Conservation (phyloP, 192 early-diverging fungal species). For the Borealophlyctis nickersoniae region DNA sequence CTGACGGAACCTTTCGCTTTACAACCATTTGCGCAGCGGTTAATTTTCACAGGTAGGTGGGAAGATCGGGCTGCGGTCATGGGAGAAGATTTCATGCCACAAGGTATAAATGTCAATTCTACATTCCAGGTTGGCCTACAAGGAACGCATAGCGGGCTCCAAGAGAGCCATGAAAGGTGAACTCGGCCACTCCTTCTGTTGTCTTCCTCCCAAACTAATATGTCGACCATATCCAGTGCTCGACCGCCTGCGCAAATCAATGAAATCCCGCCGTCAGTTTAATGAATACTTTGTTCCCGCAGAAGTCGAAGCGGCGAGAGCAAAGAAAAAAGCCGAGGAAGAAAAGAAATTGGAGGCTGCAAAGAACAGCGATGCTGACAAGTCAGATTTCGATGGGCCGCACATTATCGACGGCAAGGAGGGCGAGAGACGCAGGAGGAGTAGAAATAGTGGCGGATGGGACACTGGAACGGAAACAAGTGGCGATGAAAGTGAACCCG, state of each 20-base stretch:
- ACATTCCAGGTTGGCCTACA: conserved; percentile 21
- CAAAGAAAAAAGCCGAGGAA: background rate
- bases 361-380: background rate
- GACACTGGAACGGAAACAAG: no score
- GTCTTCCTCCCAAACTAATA: background rate
- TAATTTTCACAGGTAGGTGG: conserved; percentile 22
- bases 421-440: background rate
- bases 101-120: no score
- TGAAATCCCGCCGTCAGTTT: conserved; percentile 1
- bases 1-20: no score
- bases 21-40: no score
- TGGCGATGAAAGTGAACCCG: no score
- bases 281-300: conserved; percentile 7
- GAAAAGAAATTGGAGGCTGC: background rate
- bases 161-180: conserved; percentile 19
- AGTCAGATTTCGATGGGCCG: background rate
- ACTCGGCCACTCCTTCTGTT: background rate
- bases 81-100: background rate
- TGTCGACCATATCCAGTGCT: conserved; percentile 10
- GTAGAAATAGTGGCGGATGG: background rate
- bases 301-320: background rate
- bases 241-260: conserved; percentile 16
- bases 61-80: background rate
- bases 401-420: background rate
- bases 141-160: conserved; percentile 24